phyloP scores from a whole-genome alignment of 164 flowering plant genomes.

The Akebia trifoliata region DNA sequence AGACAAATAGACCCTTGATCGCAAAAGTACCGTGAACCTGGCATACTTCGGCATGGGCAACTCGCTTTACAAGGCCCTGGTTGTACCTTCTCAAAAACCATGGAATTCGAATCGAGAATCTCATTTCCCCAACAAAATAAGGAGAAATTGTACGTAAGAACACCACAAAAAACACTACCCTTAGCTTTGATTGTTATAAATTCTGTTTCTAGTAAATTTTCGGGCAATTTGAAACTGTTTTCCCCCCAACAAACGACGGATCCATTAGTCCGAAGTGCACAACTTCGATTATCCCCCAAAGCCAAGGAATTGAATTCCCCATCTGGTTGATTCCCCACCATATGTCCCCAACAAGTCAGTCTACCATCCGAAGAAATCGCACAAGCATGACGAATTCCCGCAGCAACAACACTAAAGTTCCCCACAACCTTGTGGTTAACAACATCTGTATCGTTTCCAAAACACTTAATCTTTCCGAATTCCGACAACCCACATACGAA shows the following conservation, averaged over 20 bases:
- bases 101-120: conserved; percentile 13
- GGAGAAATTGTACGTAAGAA: conserved; percentile 29
- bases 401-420: conserved; percentile 34
- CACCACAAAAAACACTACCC: conserved; percentile 57
- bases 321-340: conserved; percentile 19
- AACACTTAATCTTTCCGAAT: conserved; percentile 33
- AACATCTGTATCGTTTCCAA: conserved; percentile 17
- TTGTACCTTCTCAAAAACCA: conserved; percentile 37
- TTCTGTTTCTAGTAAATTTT: conserved; percentile 10
- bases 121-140: conserved; percentile 67
- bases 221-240: conserved; percentile 39
- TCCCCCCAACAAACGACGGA: conserved; percentile 73
- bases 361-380: conserved; percentile 33
- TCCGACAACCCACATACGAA: conserved; percentile 55
- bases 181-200: conserved; percentile 46
- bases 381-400: conserved; percentile 64
- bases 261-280: conserved; percentile 40
- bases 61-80: conserved; percentile 54
- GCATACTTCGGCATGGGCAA: conserved; percentile 31
- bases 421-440: conserved; percentile 18
- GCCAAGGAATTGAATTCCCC: conserved; percentile 51
- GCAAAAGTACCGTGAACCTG: conserved; percentile 29
- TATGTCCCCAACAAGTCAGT: conserved; percentile 66
- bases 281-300: conserved; percentile 52
- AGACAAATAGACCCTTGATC: conserved; percentile 31